Conservation (phyloP, 2,329 filamentous ascomycete species). For the Diplodia mutila region DNA sequence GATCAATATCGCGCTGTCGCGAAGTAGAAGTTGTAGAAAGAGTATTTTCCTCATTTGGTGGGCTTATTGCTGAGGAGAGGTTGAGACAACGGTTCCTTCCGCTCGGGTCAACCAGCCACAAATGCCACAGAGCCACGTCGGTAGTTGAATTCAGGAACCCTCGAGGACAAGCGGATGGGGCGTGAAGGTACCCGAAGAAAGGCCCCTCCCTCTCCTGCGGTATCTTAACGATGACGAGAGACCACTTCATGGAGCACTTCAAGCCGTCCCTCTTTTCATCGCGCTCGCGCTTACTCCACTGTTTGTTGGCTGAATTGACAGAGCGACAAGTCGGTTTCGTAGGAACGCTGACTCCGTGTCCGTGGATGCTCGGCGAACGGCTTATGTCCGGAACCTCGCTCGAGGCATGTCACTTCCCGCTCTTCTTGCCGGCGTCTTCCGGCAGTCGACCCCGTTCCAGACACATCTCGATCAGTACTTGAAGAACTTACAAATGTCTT, state of each 20-base stretch:
- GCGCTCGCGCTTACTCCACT: background rate
- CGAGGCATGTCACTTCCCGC: background rate
- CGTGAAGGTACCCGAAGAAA: background rate
- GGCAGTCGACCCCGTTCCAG: background rate
- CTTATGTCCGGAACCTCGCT: background rate
- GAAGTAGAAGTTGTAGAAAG: background rate
- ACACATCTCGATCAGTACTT: too few relatives aligned
- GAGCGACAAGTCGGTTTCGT: background rate
- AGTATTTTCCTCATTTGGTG: background rate
- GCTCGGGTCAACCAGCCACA: background rate
- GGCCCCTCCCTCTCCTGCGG: background rate
- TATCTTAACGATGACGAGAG: background rate
- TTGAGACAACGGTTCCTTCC: background rate
- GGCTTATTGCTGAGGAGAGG: background rate
- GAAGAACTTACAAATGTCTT: too few relatives aligned
- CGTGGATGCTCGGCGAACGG: background rate
- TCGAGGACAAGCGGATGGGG: background rate
- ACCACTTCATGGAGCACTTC: background rate
- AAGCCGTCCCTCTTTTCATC: background rate
- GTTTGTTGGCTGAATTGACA: background rate
- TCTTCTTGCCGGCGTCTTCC: background rate
- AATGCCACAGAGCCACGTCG: background rate
- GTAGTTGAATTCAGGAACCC: background rate
- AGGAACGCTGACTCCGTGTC: background rate
- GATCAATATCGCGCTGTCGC: background rate